phyloP scores from a whole-genome alignment of 2,329 filamentous ascomycete genomes.

The Colletotrichum sp. region DNA sequence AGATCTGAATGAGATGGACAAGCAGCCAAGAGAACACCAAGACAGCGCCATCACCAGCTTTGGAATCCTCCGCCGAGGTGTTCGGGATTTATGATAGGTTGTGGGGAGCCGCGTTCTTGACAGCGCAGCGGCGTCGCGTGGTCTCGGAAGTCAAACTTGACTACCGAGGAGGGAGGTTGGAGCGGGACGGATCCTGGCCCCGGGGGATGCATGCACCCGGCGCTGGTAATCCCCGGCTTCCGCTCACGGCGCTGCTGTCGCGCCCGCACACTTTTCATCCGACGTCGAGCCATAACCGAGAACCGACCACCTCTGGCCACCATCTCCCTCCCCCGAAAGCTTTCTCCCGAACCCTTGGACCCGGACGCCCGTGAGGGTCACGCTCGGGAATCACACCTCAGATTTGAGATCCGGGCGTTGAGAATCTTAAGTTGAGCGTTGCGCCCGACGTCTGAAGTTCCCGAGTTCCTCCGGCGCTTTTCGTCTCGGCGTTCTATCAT shows the following conservation, averaged over 20 bases:
- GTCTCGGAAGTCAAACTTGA: conserved; percentile 22
- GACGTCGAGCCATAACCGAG: neutral
- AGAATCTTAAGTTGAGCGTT: neutral
- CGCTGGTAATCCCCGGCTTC: neutral
- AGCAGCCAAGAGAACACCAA: conserved; percentile 9
- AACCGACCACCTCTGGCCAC: neutral
- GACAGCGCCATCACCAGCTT: neutral
- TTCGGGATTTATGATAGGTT: neutral
- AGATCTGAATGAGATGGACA: conserved; percentile 5
- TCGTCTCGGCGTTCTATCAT: neutral
- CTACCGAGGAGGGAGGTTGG: conserved; percentile 20
- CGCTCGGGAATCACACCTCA: neutral
- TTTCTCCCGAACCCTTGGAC: neutral
- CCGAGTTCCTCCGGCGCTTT: conserved; percentile 2
- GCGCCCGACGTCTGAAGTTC: neutral
- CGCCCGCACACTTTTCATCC: neutral
- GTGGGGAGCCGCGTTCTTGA: conserved; percentile 10
- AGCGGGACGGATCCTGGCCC: neutral
- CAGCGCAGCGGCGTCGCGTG: conserved; percentile 14
- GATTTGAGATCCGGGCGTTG: neutral
- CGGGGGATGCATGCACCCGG: neutral
- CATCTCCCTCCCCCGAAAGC: neutral
- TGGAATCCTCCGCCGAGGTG: neutral
- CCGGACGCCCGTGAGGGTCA: neutral
- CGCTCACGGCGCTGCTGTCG: neutral